These are phyloP conservation scores for Fusarium sp. DNA, from an alignment of 2,329 filamentous ascomycete species.

Conservation along the genomic window DNA sequence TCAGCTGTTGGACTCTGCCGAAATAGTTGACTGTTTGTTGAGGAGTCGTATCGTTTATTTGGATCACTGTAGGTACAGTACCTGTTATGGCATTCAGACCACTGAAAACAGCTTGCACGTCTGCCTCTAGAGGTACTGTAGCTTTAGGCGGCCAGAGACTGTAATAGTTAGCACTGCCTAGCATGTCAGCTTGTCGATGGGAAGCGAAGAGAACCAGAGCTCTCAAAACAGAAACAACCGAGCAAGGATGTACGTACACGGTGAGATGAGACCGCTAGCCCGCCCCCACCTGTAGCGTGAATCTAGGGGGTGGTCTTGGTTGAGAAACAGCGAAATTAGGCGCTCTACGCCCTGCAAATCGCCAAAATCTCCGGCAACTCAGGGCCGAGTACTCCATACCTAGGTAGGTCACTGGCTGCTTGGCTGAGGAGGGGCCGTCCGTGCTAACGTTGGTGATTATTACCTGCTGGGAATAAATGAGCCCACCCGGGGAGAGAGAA, in stretches of 20 bases:
- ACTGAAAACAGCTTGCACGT: too few species aligned
- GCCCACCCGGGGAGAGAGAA: slow-evolving; percentile 1
- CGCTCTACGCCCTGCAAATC: background rate
- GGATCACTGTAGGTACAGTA: too few species aligned
- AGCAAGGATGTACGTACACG: slow-evolving; percentile 3
- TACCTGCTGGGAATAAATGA: slow-evolving; percentile 15
- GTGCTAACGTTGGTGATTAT: slow-evolving; percentile 17
- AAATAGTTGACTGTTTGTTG: background rate
- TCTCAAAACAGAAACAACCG: slow-evolving; percentile 18
- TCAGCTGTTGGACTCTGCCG: background rate
- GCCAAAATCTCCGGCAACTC: slow-evolving; percentile 10
- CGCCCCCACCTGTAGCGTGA: background rate
- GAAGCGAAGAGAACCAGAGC: slow-evolving; percentile 2
- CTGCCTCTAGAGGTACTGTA: too few species aligned
- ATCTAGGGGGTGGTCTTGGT: background rate
- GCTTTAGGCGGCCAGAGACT: too few species aligned
- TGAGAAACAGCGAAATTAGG: background rate
- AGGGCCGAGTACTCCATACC: background rate
- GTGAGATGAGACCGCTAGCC: slow-evolving; percentile 21
- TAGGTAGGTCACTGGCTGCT: slow-evolving; percentile 5
- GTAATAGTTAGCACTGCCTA: background rate
- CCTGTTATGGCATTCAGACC: too few species aligned
- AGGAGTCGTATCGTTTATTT: background rate
- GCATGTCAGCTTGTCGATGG: background rate
- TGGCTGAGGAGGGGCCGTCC: slow-evolving; percentile 9